Evolutionary conservation across 352 stramenopile species (phyloP).

Genomic region (Phytophthora melonis): DNA sequence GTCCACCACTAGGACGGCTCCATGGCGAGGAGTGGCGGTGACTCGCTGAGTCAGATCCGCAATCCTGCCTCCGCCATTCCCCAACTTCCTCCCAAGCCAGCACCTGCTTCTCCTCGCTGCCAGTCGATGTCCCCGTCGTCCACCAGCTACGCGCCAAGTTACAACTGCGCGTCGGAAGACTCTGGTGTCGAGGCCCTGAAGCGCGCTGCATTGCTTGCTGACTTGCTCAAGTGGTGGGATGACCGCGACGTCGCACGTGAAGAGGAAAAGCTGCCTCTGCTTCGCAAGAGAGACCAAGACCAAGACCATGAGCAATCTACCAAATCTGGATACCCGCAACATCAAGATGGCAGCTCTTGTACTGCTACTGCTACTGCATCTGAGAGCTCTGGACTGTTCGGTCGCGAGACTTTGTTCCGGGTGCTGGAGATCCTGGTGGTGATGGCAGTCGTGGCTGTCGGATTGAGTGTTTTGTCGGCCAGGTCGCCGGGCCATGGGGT

Average conservation of each 20-base stretch:
- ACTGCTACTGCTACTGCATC: not conserved
- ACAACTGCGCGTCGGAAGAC: constrained; percentile 15
- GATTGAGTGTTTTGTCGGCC: constrained; percentile 29
- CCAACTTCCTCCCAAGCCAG: constrained; percentile 25
- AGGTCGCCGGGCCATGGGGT: constrained; percentile 14
- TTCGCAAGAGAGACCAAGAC: constrained; percentile 14
- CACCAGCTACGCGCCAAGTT: constrained; percentile 16
- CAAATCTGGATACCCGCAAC: not conserved
- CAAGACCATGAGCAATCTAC: not conserved
- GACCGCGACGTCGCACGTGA: not conserved
- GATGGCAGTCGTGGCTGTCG: constrained; percentile 26
- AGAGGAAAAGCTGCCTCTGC: constrained; percentile 30
- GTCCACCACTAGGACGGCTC: not conserved
- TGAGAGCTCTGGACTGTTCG: not conserved
- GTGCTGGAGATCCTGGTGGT: constrained; percentile 36
- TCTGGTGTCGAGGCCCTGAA: constrained; percentile 16
- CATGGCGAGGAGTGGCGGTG: not conserved
- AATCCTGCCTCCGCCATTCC: constrained; percentile 26
- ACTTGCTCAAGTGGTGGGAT: constrained; percentile 31
- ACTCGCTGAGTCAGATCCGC: constrained; percentile 13
- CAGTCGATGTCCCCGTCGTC: constrained; percentile 40
- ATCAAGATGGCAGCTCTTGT: not conserved
- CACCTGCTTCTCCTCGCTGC: not conserved
- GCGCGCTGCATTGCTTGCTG: constrained; percentile 16
- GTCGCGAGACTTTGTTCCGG: constrained; percentile 15